phyloP scores from a whole-genome alignment of 225 moss, liverwort and hornwort species.

The Takakia lepidozioides region DNA sequence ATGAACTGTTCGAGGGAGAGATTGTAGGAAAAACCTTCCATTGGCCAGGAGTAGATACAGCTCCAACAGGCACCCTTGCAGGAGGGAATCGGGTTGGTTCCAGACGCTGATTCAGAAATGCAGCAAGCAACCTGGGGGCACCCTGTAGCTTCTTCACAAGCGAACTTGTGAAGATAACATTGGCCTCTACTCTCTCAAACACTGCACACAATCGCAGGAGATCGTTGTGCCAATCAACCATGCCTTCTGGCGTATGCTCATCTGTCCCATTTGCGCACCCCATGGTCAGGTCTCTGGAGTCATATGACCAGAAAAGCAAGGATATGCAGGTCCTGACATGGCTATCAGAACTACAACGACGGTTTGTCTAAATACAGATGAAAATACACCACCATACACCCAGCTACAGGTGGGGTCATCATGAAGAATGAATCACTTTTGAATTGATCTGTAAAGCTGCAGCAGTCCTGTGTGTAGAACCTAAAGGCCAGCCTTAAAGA shows the following conservation, averaged over 20 bases:
- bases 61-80: slow-evolving; percentile 48
- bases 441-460: too few relatives aligned
- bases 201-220: slow-evolving; percentile 63
- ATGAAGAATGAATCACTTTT: too few relatives aligned
- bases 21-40: slow-evolving; percentile 41
- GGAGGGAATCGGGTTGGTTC: slow-evolving; percentile 31
- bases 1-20: not conserved
- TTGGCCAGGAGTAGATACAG: slow-evolving; percentile 27
- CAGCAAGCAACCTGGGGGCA: slow-evolving; percentile 49
- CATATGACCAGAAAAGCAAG: too few relatives aligned
- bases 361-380: too few relatives aligned
- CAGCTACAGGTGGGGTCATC: too few relatives aligned
- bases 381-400: too few relatives aligned
- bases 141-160: slow-evolving; percentile 75
- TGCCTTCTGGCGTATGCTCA: too few relatives aligned
- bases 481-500: too few relatives aligned
- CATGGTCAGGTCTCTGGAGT: too few relatives aligned
- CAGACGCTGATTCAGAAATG: slow-evolving; percentile 56
- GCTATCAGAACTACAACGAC: too few relatives aligned
- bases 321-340: slow-evolving; percentile 22
- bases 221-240: slow-evolving; percentile 31
- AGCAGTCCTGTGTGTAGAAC: too few relatives aligned
- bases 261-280: too few relatives aligned
- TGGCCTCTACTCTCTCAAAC: slow-evolving; percentile 62
- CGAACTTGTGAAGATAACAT: slow-evolving; percentile 62